These are phyloP conservation scores for Funneliformis mosseae DNA, from an alignment of 192 early-diverging fungal species.

Conservation along the genomic window DNA sequence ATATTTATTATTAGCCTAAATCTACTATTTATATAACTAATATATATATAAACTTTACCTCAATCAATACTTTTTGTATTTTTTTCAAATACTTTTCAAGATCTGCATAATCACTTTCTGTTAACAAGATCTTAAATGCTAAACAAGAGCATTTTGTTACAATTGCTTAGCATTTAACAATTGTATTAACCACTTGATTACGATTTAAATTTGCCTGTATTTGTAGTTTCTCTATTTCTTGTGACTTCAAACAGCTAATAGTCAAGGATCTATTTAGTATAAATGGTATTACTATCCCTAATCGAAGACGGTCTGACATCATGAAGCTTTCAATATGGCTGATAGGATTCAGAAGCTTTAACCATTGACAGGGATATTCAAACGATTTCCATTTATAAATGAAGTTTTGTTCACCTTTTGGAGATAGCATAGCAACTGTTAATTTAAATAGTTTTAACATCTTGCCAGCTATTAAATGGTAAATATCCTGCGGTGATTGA, in stretches of 20 bases:
- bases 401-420: not conserved
- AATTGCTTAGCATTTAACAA: not conserved
- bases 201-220: not conserved
- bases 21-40: no score
- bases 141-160: not conserved
- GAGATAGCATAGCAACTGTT: not conserved
- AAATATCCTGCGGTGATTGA: not conserved
- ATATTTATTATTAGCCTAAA: no score
- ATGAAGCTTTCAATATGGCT: not conserved
- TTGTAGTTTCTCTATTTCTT: not conserved
- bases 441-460: not conserved
- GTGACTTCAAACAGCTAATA: not conserved
- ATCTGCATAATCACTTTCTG: not conserved
- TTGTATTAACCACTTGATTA: not conserved
- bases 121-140: not conserved
- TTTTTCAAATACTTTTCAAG: not conserved
- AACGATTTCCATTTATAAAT: not conserved
- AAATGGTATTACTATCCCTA: not conserved
- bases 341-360: not conserved
- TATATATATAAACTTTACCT: no score
- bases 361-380: not conserved
- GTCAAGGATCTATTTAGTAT: not conserved
- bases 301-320: not conserved
- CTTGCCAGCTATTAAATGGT: not conserved
- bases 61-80: no score